Evolutionary conservation across 768 basidiomycete species (phyloP).

Genomic region (Pholiota molesta): DNA sequence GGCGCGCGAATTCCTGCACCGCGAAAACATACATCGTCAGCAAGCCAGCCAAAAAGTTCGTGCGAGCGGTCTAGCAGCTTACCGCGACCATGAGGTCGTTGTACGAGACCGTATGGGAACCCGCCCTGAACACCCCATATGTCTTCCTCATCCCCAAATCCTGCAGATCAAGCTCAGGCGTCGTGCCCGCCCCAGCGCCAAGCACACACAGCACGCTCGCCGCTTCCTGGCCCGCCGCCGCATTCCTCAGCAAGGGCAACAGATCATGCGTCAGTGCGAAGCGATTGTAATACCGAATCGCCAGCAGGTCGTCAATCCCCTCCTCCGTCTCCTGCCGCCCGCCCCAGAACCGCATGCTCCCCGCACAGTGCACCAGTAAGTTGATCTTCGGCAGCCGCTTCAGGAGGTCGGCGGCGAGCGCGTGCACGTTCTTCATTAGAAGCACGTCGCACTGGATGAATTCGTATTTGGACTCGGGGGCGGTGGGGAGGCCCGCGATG

Average conservation of each 20-base stretch:
- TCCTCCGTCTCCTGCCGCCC: constrained; percentile 43
- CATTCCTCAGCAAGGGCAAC: constrained; percentile 37
- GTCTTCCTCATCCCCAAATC: constrained; percentile 43
- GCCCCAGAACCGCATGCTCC: constrained; percentile 28
- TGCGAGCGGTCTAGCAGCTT: neutral
- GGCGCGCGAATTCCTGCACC: constrained; percentile 37
- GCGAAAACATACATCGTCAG: neutral
- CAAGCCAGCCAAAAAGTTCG: too few species aligned
- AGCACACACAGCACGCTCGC: constrained; percentile 42
- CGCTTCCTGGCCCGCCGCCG: constrained; percentile 37
- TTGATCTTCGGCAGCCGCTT: constrained; percentile 39
- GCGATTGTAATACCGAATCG: constrained; percentile 41
- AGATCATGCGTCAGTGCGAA: constrained; percentile 43
- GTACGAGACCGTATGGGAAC: constrained; percentile 31
- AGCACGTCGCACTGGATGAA: constrained; percentile 44
- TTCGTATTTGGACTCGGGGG: constrained; percentile 26
- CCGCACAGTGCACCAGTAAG: constrained; percentile 42
- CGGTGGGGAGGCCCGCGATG: constrained; percentile 30
- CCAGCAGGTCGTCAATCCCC: constrained; percentile 43
- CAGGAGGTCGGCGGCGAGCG: constrained; percentile 31
- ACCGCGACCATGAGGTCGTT: constrained; percentile 43
- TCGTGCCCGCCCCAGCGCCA: constrained; percentile 24
- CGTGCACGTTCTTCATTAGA: constrained; percentile 41
- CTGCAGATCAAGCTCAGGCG: constrained; percentile 33
- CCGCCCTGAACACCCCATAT: constrained; percentile 29